Conservation (phyloP, 2,329 filamentous ascomycete species). For the Verticillium alfalfae region DNA sequence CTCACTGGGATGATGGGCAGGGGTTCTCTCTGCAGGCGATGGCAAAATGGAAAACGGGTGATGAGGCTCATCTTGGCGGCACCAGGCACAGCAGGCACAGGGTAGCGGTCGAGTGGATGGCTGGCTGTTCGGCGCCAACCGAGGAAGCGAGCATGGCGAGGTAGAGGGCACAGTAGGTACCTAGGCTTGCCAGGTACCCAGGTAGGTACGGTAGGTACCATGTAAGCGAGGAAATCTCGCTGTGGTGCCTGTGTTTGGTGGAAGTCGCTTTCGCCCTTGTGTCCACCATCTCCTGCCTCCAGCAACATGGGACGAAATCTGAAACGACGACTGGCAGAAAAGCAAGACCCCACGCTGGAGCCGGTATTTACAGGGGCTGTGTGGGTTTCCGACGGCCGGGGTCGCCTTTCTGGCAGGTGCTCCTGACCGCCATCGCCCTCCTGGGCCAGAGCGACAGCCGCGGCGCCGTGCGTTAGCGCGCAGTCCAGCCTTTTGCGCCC, state of each 20-base stretch:
- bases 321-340: neutral
- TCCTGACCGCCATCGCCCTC: neutral
- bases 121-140: constrained; percentile 1
- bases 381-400: neutral
- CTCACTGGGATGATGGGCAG: neutral
- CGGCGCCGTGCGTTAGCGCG: neutral
- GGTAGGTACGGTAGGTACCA: no score
- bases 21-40: neutral
- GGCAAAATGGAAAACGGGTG: neutral
- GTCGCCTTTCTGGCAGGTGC: neutral
- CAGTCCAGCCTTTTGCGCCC: neutral
- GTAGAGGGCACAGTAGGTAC: constrained; percentile 7
- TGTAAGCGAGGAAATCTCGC: neutral
- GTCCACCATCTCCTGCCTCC: neutral
- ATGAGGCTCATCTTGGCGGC: constrained; percentile 1
- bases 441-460: neutral
- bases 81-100: neutral
- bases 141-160: neutral
- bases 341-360: neutral
- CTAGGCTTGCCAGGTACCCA: constrained; percentile 1
- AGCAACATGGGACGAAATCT: neutral
- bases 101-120: neutral
- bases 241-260: neutral
- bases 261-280: neutral
- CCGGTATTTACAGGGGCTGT: neutral